Evolutionary conservation across 2,329 filamentous ascomycete genomes (phyloP), one percentile per base, ranked within the genome.

Genomic region (Diaporthe australafricana): DNA sequence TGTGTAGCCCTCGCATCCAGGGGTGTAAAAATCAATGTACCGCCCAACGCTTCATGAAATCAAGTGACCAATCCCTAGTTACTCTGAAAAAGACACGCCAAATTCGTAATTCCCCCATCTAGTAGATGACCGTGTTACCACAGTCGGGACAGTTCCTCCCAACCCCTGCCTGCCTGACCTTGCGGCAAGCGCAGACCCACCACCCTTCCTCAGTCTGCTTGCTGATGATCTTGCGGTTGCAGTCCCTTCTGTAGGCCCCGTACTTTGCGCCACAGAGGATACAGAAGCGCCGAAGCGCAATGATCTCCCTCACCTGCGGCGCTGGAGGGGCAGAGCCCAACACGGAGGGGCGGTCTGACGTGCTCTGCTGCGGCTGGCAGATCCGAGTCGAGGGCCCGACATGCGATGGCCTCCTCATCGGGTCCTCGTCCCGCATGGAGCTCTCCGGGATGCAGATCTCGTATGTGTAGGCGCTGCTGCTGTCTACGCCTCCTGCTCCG

Each of bases 161-260:
- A 45, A 35, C 35, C 5, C 63, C 72, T 9, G 72, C 50, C 25
- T 38, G 42, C 48, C 72, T 68, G 35, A 71, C 69, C 45, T 71
- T 32, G 20, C 3, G 65, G 20, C 72, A 73, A n/a, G 50, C 63
- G 30, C 72, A 73, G 30, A 68, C 69, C 72, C 72, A 73, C 69
- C 63, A 71, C 2, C 63, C 63, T 40, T 68, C 47, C 17, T 73
- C 45, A 7, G 42, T 30, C 1, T 30, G 45, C 55, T 66, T 73
- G 56, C 63, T 73, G 69, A 73, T 69, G 22, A 73, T 69, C 56
- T 65, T 73, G 32, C 72, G 72, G 45, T 73, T 73, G 63, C 65
- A 68, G 5, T 73, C 69, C 30, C 72, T 69, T 30, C 63, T 73
- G 42, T 73, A 73, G 27, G 55, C 65, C 1, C 47, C 69, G 16